Evolutionary conservation across 176 grass and related monocot species (phyloP).

Genomic region (Elaeis guineensis): DNA sequence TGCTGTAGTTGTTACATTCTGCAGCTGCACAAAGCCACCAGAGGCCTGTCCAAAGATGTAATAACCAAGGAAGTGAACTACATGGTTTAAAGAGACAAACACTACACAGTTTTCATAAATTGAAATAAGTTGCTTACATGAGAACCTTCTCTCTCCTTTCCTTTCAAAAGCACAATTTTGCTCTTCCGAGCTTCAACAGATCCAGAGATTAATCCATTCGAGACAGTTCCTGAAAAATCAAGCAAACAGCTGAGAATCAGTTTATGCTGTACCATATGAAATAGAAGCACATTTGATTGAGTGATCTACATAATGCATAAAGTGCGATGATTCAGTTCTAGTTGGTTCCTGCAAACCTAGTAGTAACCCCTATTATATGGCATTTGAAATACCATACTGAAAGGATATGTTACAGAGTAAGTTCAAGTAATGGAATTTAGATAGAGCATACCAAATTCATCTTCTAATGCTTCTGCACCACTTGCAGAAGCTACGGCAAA

Average conservation of each 20-base stretch:
- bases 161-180: constrained; percentile 84
- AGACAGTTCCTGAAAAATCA: constrained; percentile 29
- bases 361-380: neutral
- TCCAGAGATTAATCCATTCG: constrained; percentile 33
- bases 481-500: constrained; percentile 29
- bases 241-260: neutral
- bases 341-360: neutral
- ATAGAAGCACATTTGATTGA: neutral
- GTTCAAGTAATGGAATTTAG: constrained; percentile 3
- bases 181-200: constrained; percentile 41
- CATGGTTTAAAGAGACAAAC: constrained; percentile 17
- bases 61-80: neutral
- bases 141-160: constrained; percentile 56
- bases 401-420: constrained; percentile 11
- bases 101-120: neutral
- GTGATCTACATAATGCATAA: no score
- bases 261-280: neutral
- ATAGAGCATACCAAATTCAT: constrained; percentile 15
- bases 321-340: no score
- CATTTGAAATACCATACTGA: constrained; percentile 11
- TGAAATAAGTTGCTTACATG: constrained; percentile 39
- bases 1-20: constrained; percentile 19
- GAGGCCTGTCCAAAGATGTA: constrained; percentile 31
- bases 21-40: constrained; percentile 36
- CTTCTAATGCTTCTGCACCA: constrained; percentile 30